Base-by-base conservation (phyloP, 78 protist genomes). In the Polysphondylium violaceum region DNA sequence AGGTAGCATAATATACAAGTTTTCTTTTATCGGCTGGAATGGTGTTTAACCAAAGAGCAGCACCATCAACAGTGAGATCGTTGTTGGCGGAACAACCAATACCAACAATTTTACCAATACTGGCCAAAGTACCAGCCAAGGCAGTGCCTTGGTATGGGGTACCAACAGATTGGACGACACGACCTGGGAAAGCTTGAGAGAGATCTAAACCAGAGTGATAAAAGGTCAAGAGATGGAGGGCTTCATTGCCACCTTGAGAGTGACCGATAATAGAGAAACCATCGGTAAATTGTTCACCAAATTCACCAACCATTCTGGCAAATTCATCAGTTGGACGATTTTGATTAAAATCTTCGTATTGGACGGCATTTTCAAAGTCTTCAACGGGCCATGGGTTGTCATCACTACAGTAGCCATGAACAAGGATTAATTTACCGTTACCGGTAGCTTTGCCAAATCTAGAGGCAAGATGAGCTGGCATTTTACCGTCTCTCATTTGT, bases 101-200 rank as follows among this genome's bases (percentile, higher is more conserved):
- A 19, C 95, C 95, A 14, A 92, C 36, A 0, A 41, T 25, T 4
- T 68, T 64, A 53, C 91, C 95, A 60, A 92, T 65, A 17, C 50
- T 17, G 2, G 95, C 95, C 16, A 74, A 51, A 23, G 91, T 55
- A 55, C 95, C 95, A 8, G 95, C 95, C 23, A 72, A 35, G 38
- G 91, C 81, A 9, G 92, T 83, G 56, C 95, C 95, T 38, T 73
- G 72, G 61, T 83, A 92, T 51, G 95, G 95, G 5, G 95, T 56
- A 14, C 95, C 95, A 55, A 92, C 55, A 12, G 87, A 51, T 79
- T 92, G 95, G 43, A 92, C 25, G 50, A 74, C 47, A 69, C 79
- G 79, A 44, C 91, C 91, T 55, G 76, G 78, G 35, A 58, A 33
- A 25, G 77, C n/a, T 17, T 16, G 33, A 40, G 79, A 69, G 11